phyloP scores from a whole-genome alignment of 148 eudicot species.

The Rheum nobile region DNA sequence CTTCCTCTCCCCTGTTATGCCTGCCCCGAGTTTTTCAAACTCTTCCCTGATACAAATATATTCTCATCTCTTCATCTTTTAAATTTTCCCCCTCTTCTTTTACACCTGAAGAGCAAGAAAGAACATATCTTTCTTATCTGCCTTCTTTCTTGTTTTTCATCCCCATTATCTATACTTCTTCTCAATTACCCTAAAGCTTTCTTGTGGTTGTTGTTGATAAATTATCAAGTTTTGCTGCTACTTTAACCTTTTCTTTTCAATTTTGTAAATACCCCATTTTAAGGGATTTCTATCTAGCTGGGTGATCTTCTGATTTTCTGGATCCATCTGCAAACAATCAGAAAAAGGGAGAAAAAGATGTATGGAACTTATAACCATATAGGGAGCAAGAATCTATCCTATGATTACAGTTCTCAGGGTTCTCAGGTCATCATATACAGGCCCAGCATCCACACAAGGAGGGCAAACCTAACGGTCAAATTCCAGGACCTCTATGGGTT shows the following conservation, averaged over 20 bases:
- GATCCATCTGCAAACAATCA: background rate
- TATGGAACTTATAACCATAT: constrained; percentile 33
- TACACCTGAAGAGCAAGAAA: background rate
- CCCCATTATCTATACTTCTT: background rate
- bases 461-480: constrained; percentile 84
- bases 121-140: background rate
- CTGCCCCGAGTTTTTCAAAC: background rate
- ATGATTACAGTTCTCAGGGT: constrained; percentile 26
- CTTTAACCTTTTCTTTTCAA: background rate
- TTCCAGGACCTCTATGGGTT: constrained; percentile 91
- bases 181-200: background rate
- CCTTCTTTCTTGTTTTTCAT: background rate
- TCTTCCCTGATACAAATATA: background rate
- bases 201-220: background rate
- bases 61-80: background rate
- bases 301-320: background rate
- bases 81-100: background rate
- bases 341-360: constrained; percentile 19
- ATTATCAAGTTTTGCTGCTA: background rate
- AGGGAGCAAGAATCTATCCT: constrained; percentile 31
- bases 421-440: constrained; percentile 52
- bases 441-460: constrained; percentile 85
- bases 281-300: background rate
- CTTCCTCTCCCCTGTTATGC: background rate
- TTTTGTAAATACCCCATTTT: background rate